Base-by-base conservation (phyloP, 192 early-diverging fungal species). In the Pecoramyces ruminantium region DNA sequence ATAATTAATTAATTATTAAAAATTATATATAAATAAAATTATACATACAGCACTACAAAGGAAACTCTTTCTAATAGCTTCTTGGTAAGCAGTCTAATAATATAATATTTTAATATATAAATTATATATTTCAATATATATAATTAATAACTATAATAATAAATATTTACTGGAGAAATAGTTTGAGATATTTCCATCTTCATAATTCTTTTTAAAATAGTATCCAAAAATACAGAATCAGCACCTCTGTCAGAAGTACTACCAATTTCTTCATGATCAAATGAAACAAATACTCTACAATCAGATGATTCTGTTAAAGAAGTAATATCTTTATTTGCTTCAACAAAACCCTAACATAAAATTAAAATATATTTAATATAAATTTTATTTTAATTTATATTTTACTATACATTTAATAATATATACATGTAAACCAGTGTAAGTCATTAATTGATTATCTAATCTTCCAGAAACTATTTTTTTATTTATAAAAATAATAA, bases 221-320 rank as follows among this genome's bases (percentile, higher is more conserved):
- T 83, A 77, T 92, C 94, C 27, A 96, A 87, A 81, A 98, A 87
- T 81, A 94, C 93, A 16, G 95, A 97, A 84, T 94, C 94, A 18
- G 98, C 98, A 79, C 98, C 98, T 82, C 97, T 94, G 11, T 96
- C 97, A 58, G 95, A 94, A 17, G 86, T 87, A 30, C 94, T 95
- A 30, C 98, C 98, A 38, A 99, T 91, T 82, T 99, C 98, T 85
- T 99, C 98, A 87, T 99, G 98, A 85, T 99, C 98, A 83, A 99
- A 99, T 42, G 98, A 88, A 29, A 93, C 90, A 40, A 96, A 89
- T 51, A 99, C 86, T 77, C 97, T 92, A 82, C 97, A 92, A 79
- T 92, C 90, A 78, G 89, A 81, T 79, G 95, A 94, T 34, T 88
- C 85, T 30, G 84, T 88, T 39, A 94, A 38, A 40, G 84, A 84